Base-by-base conservation (phyloP, 352 stramenopile genomes). In the Halophytophthora batemanensis region DNA sequence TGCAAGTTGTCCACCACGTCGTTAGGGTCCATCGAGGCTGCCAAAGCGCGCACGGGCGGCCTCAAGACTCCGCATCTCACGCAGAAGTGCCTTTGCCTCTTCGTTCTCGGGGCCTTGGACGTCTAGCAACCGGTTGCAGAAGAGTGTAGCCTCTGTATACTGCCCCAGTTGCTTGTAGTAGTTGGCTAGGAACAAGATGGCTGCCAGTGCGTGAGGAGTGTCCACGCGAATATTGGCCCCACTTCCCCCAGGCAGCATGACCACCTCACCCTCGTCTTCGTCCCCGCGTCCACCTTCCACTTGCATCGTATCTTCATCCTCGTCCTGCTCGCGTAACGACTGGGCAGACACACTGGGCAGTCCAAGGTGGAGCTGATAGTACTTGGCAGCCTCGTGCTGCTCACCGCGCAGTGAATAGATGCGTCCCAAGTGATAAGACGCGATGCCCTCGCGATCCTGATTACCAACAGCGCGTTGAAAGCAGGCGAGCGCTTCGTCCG, bases 51-150 rank as follows among this genome's bases (percentile, higher is more conserved):
- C 57, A 43, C 50, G 49, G 1, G 63, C 64, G 22, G 75, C 71
- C 38, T 87, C 71, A 6, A 89, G 63, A 60, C 69, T 85, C 17
- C 85, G 74, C 71, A 94, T 89, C 55, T 90, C 77, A 2, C 80
- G 74, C 35, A 94, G 53, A 34, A 92, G 55, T 17, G 79, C 75
- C 57, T 90, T 94, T 17, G 81, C 83, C 55, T 94, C 83, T 50
- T 94, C 83, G 53, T 88, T 87, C 41, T 92, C 81, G 1, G 79
- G 82, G 2, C 83, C 83, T 42, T 89, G 77, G 36, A 90, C 68
- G 29, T 94, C 83, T 18, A 91, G 28, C 17, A 94, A 58, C 12
- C 80, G 71, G 39, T 89, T 90, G 62, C 83, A 94, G 48, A 89
- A 87, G 19, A 87, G 65, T 15, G 60, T 72, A 5, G 83, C 81